These are phyloP conservation scores for Monosporozyma aerobia DNA, from an alignment of 805 yeast genomes.

Conservation along the genomic window DNA sequence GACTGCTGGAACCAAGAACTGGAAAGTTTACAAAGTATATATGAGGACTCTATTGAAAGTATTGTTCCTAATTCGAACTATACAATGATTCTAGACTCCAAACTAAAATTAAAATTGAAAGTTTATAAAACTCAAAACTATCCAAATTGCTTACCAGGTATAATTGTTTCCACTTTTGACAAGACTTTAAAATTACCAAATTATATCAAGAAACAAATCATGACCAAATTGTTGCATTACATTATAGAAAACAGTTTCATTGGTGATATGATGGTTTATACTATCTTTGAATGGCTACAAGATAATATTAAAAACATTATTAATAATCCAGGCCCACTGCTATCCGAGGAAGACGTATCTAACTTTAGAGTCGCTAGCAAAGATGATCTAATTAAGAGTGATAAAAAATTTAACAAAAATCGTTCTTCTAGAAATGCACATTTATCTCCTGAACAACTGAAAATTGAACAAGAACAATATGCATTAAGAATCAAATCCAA, in stretches of 20 bases:
- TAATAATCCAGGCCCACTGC: constrained; percentile 67
- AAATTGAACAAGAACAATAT: constrained; percentile 31
- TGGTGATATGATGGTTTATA: constrained; percentile 64
- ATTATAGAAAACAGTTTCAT: constrained; percentile 36
- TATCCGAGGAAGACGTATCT: constrained; percentile 12
- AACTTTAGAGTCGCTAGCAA: background rate
- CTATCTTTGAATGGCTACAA: constrained; percentile 72
- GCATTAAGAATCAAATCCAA: constrained; percentile 23
- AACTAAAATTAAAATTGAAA: constrained; percentile 25
- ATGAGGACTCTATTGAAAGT: constrained; percentile 36
- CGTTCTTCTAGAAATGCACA: constrained; percentile 8
- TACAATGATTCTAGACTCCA: constrained; percentile 29
- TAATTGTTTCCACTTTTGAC: constrained; percentile 41
- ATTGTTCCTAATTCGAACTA: constrained; percentile 23
- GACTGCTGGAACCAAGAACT: constrained; percentile 68
- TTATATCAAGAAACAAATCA: constrained; percentile 54
- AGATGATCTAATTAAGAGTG: background rate
- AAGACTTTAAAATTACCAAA: constrained; percentile 49
- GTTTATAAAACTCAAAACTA: constrained; percentile 44
- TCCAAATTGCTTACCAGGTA: constrained; percentile 64
- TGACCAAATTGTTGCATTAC: constrained; percentile 39
- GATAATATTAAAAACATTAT: constrained; percentile 49
- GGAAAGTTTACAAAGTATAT: constrained; percentile 56
- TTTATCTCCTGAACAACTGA: constrained; percentile 27
- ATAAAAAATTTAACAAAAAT: constrained; percentile 3